phyloP scores from a whole-genome alignment of 176 grass and related monocot species.

The Eragrostis curvula region DNA sequence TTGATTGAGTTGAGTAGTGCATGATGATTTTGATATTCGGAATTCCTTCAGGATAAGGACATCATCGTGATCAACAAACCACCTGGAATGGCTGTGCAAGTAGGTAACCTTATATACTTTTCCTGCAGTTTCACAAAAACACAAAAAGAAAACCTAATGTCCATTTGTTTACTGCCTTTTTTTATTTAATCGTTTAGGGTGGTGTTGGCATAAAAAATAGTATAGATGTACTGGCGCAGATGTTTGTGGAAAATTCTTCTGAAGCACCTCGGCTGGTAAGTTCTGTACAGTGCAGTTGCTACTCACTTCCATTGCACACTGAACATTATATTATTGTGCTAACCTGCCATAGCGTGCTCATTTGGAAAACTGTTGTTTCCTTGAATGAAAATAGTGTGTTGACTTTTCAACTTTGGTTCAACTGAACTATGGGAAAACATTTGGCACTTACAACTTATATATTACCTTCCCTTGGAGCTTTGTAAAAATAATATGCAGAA shows the following conservation, averaged over 20 bases:
- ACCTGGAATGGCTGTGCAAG: conserved; percentile 83
- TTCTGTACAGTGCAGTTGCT: conserved; percentile 13
- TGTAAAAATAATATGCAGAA: background rate
- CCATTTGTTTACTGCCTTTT: conserved; percentile 23
- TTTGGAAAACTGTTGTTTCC: background rate
- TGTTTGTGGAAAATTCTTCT: conserved; percentile 64
- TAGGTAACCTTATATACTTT: conserved; percentile 46
- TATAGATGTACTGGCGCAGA: conserved; percentile 71
- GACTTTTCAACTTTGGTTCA: background rate
- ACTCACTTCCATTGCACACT: conserved; percentile 20
- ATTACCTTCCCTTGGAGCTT: background rate
- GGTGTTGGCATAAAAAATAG: conserved; percentile 86
- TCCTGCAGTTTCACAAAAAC: conserved; percentile 21
- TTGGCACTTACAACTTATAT: background rate
- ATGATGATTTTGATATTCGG: conserved; percentile 23
- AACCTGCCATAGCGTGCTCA: conserved; percentile 14
- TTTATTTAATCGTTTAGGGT: conserved; percentile 60
- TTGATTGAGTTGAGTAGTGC: conserved; percentile 37
- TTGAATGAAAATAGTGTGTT: background rate
- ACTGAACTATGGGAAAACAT: background rate
- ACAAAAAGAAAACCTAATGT: background rate
- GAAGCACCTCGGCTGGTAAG: conserved; percentile 81
- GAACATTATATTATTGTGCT: conserved; percentile 23
- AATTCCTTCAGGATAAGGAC: conserved; percentile 66
- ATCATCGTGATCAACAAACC: conserved; percentile 92